Conservation (phyloP, 257 asterid species). For the Knoxia roxburghii region DNA sequence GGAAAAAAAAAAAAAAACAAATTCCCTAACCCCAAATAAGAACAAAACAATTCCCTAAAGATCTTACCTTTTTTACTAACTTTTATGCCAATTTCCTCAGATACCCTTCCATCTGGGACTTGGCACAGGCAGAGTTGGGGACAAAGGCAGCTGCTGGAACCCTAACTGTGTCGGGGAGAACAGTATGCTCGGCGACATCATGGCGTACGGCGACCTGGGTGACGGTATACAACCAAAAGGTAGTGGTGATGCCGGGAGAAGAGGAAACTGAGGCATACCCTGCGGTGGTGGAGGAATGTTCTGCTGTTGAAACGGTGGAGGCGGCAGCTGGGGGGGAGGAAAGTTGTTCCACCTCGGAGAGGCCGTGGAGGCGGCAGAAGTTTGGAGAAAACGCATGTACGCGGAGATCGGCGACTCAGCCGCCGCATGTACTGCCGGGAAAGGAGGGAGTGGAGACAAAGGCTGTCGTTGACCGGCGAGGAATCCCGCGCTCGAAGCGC, state of each 20-base stretch:
- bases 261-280: conserved; percentile 28
- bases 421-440: conserved; percentile 55
- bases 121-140: conserved; percentile 66
- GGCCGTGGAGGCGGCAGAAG: conserved; percentile 26
- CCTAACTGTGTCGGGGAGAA: conserved; percentile 70
- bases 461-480: conserved; percentile 41
- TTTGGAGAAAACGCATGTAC: conserved; percentile 39
- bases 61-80: conserved; percentile 39
- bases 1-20: conserved; percentile 28
- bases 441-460: conserved; percentile 53
- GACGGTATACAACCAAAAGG: conserved; percentile 55
- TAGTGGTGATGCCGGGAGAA: conserved; percentile 42
- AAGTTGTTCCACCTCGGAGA: conserved; percentile 29
- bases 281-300: conserved; percentile 30
- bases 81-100: conserved; percentile 26
- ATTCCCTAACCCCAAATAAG: conserved; percentile 1
- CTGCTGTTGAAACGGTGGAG: conserved; percentile 16
- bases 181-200: conserved; percentile 38
- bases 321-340: conserved; percentile 17
- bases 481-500: conserved; percentile 14
- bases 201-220: conserved; percentile 41
- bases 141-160: conserved; percentile 64
- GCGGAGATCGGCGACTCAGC: conserved; percentile 59
- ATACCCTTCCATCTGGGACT: conserved; percentile 67
- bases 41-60: conserved; percentile 19